These are phyloP conservation scores for Pythium myriotylum DNA, from an alignment of 352 stramenopile genomes.

Conservation along the genomic window DNA sequence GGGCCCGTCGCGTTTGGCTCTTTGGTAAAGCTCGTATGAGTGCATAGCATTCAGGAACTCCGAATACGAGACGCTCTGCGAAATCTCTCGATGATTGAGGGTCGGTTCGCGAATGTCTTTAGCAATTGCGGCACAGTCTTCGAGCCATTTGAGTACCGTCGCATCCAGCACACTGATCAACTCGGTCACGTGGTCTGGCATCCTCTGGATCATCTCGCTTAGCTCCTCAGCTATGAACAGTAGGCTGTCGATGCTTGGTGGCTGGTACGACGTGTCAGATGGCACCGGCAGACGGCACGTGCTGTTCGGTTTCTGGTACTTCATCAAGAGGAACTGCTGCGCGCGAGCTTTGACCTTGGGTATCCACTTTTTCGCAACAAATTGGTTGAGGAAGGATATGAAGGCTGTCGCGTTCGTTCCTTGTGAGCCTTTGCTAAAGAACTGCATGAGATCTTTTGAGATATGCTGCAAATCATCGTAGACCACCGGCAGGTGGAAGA, in stretches of 20 bases:
- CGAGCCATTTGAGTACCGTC: constrained; percentile 68
- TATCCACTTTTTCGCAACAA: constrained; percentile 76
- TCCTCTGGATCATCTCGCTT: constrained; percentile 70
- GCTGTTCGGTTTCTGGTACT: constrained; percentile 48
- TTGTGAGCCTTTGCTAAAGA: no score
- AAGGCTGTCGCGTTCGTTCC: constrained; percentile 43
- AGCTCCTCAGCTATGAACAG: constrained; percentile 70
- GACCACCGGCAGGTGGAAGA: constrained; percentile 76
- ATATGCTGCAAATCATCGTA: constrained; percentile 74
- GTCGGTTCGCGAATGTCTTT: constrained; percentile 80
- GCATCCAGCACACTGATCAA: constrained; percentile 64
- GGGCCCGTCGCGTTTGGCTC: constrained; percentile 51
- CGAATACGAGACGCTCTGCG: constrained; percentile 59
- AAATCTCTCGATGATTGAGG: constrained; percentile 64
- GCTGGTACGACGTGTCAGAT: constrained; percentile 76
- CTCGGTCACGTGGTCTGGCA: constrained; percentile 63
- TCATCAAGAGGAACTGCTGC: constrained; percentile 62
- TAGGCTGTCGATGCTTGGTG: constrained; percentile 74
- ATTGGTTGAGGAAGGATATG: constrained; percentile 59
- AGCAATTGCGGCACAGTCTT: constrained; percentile 70
- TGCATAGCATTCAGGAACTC: constrained; percentile 67
- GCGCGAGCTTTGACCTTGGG: constrained; percentile 74
- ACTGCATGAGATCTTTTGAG: constrained; percentile 59
- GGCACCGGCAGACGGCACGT: constrained; percentile 56
- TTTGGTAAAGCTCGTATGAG: constrained; percentile 67